phyloP scores from a whole-genome alignment of 2,329 filamentous ascomycete genomes.

The Aspergillus sp. region DNA sequence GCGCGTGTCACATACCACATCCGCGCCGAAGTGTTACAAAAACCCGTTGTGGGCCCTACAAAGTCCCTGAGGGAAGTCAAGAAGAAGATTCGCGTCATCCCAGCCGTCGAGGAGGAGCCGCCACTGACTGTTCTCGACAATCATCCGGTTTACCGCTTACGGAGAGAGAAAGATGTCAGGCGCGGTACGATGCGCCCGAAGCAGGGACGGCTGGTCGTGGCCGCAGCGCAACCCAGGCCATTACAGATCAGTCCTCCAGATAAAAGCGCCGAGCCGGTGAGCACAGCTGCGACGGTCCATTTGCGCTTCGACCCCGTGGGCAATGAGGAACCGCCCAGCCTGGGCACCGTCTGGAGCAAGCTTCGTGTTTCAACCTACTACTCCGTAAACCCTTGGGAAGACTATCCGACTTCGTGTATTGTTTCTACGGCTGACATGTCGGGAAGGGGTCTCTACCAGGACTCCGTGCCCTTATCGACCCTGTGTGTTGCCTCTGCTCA shows the following conservation, averaged over 20 bases:
- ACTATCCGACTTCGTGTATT: conserved; percentile 48
- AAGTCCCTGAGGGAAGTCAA: conserved; percentile 51
- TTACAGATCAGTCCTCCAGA: conserved; percentile 50
- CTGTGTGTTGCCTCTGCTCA: conserved; percentile 57
- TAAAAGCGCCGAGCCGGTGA: conserved; percentile 42
- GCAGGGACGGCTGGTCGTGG: conserved; percentile 57
- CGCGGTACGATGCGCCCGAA: conserved; percentile 61
- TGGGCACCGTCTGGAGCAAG: conserved; percentile 54
- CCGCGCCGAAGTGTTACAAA: conserved; percentile 43
- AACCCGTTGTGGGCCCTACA: conserved; percentile 17
- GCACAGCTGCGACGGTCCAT: conserved; percentile 56
- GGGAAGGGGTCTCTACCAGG: conserved; percentile 53
- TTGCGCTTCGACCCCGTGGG: conserved; percentile 62
- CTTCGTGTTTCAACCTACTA: conserved; percentile 61
- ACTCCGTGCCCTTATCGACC: conserved; percentile 54
- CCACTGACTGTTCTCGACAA: conserved; percentile 53
- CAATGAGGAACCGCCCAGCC: conserved; percentile 52
- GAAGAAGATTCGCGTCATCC: conserved; percentile 61
- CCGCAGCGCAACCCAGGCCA: conserved; percentile 58
- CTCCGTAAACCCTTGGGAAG: conserved; percentile 50
- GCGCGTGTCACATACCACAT: conserved; percentile 59
- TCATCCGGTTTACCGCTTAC: conserved; percentile 51
- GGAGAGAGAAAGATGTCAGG: conserved; percentile 59
- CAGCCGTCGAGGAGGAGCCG: conserved; percentile 59
- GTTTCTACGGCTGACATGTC: conserved; percentile 40